Percentiles rank a stretch among this genome's conserved stretches.
phyloP scores from a whole-genome alignment of 345 rosid species.

The Pistacia vera region DNA sequence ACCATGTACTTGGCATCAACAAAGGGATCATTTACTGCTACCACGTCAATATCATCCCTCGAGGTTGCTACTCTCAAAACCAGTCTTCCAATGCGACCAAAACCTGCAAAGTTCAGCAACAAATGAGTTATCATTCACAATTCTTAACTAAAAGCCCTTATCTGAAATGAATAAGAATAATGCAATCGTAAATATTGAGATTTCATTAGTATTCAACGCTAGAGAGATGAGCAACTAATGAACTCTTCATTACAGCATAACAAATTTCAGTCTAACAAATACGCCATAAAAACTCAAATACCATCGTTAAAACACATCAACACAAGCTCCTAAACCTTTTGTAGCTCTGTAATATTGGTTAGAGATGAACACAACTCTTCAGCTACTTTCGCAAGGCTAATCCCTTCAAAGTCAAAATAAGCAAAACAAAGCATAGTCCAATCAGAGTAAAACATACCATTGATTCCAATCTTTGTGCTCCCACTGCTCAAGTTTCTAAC shows the following conservation, averaged over 20 bases:
- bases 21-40: conserved; percentile 97
- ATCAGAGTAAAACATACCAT: conserved; percentile 53
- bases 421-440: background rate
- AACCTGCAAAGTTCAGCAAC: conserved; percentile 54
- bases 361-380: background rate
- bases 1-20: conserved; percentile 96
- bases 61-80: conserved; percentile 84
- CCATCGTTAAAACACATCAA: background rate
- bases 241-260: too few relatives aligned
- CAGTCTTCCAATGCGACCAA: conserved; percentile 98
- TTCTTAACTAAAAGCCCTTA: too few relatives aligned
- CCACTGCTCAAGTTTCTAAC: conserved; percentile 34
- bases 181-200: too few relatives aligned
- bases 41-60: conserved; percentile 90
- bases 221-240: too few relatives aligned
- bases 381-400: background rate
- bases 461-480: conserved; percentile 85
- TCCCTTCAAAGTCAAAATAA: background rate
- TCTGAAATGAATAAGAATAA: too few relatives aligned
- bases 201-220: too few relatives aligned
- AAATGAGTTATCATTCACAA: background rate
- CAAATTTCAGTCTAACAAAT: background rate
- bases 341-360: too few relatives aligned
- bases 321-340: background rate
- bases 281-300: too few relatives aligned